Evolutionary conservation across 306 rosid genomes (phyloP), one percentile per base, ranked within the genome.

Genomic region (Rosa rugosa): DNA sequence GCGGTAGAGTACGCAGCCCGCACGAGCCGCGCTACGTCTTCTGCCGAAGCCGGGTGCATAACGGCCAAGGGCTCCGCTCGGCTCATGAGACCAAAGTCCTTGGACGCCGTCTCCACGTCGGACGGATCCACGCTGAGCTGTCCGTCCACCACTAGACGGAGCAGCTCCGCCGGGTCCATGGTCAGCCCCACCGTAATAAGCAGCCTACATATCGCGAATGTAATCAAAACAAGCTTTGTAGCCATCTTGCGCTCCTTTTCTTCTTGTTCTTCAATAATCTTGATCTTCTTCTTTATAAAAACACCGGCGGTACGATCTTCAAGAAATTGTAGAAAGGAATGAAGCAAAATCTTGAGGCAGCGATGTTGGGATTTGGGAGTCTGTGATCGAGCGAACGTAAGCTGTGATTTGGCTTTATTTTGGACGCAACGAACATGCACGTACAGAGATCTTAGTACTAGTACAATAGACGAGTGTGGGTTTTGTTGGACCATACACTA

Each of bases 71-170:
- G 88, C 53, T 77, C 73, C 1, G 80, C 86, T 53, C 76, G 75
- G 46, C 67, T 81, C 79, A 93, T 66, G 83, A 72, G 82, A 3
- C 99, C 99, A 31, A 95, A 95, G 66, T 95, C 99, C 11, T 72
- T 36, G 4, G 98, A 87, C 4, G 90, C 97, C 20, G 81, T 77
- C 71, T 91, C 84, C 41, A 91, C 18, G 31, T 91, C 90, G 0
- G 84, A 36, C 0, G 51, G 82, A 23, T 92, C 90, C 60, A 87
- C 63, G 77, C 92, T 88, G 41, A 95, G 86, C 46, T 80, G 80
- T 4, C 97, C 95, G 8, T 87, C 93, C 0, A 85, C 75, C n/a
- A 80, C 91, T 0, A 94, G 75, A 7, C 80, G 88, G 75, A 88
- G 88, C 36, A 91, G 88, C 84, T 88, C 93, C 44, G 84, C 80